These are phyloP conservation scores for Vaccinium macrocarpon DNA, from an alignment of 148 eudicot genomes.

Conservation along the genomic window DNA sequence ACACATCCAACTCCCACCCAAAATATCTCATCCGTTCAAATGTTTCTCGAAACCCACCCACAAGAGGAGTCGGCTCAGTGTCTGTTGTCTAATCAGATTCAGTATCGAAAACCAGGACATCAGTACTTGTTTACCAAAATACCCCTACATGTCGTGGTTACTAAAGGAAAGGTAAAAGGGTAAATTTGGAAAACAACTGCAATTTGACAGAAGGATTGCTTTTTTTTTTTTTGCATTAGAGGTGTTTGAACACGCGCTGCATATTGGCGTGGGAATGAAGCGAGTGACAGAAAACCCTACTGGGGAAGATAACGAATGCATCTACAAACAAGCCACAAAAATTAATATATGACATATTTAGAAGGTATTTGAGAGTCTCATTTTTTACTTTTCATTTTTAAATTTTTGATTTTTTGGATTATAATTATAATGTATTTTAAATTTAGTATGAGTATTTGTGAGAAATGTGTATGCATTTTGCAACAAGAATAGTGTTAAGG, in stretches of 20 bases:
- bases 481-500: too few relatives aligned
- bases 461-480: too few relatives aligned
- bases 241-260: conserved; percentile 12
- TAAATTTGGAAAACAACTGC: not conserved
- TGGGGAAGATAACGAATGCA: conserved; percentile 24
- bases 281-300: conserved; percentile 13
- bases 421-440: too few relatives aligned
- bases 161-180: not conserved
- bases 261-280: not conserved
- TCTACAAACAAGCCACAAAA: conserved; percentile 31
- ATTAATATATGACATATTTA: conserved; percentile 14
- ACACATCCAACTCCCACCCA: not conserved
- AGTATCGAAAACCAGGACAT: conserved; percentile 1
- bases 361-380: too few relatives aligned
- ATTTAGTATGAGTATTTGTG: too few relatives aligned
- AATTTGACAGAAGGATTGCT: not conserved
- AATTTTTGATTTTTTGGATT: too few relatives aligned
- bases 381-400: too few relatives aligned
- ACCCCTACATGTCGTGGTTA: not conserved
- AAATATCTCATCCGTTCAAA: conserved; percentile 22
- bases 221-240: not conserved
- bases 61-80: not conserved
- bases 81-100: conserved; percentile 5
- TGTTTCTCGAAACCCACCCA: conserved; percentile 20
- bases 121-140: not conserved